Evolutionary conservation across 257 asterid species (phyloP), one percentile per base, ranked within the genome.

Genomic region (Linaria vulgaris): DNA sequence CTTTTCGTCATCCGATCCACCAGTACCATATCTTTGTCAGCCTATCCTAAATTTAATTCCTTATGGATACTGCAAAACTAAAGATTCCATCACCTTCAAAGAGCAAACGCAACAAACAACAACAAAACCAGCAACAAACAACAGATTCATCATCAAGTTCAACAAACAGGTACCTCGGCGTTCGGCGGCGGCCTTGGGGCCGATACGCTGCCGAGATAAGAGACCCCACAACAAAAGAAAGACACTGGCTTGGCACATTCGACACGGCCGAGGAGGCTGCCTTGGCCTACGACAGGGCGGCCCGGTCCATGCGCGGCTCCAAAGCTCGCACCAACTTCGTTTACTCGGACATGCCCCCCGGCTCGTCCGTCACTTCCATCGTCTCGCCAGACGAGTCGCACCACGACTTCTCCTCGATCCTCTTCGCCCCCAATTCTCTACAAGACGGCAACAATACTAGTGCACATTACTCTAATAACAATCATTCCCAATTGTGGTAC

Each of bases 211-310:
- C 97, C 0, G 95, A 89, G 69, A 89, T 89, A 71, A 71, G 97
- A 51, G 94, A 89, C 78, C 97, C 97, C 0, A 69, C 82, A 3
- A 89, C 97, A 9, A 89, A 89, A 69, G 95, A 87, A 67, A 49
- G 96, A 62, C 96, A 89, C 51, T 89, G 96, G 96, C 70, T 89
- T 15, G 96, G 96, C 34, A 89, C 96, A 0, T 89, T 89, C 64
- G 95, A 89, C 79, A 89, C 96, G 0, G 95, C 96, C 0, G 96
- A 89, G 74, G 97, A 89, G 68, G 97, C 97, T 0, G 97, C 97
- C 0, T 52, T 89, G 74, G 95, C 95, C 7, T 89, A 89, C 70
- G 95, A 90, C 76, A 72, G 95, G 65, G 87, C 97, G 0, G 94
- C 97, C 0, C 80, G 95, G 2, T 87, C 97, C 69, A 87, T 90